These are phyloP conservation scores for Dioscorea zingiberensis DNA, from an alignment of 106 monocot species.

Conservation along the genomic window DNA sequence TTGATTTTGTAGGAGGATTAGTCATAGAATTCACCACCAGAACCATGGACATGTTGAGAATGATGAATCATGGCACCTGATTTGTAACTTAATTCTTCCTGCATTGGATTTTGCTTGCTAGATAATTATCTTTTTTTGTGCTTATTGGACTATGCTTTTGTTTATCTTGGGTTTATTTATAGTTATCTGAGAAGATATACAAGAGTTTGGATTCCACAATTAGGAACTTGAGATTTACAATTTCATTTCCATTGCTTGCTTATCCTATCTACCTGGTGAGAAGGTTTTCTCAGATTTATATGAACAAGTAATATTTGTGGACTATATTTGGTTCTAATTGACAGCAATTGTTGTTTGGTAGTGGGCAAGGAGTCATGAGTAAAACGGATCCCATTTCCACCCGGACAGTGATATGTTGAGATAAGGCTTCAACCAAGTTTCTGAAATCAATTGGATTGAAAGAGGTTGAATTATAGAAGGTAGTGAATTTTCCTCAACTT, in stretches of 20 bases:
- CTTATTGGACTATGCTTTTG: neutral
- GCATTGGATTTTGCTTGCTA: too few species aligned
- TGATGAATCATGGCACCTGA: conserved; percentile 98
- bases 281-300: neutral
- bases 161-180: conserved; percentile 5
- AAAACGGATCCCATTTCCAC: conserved; percentile 68
- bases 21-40: conserved; percentile 95
- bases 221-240: conserved; percentile 36
- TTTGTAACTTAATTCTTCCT: conserved; percentile 16
- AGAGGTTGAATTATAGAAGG: conserved; percentile 38
- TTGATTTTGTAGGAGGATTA: conserved; percentile 71
- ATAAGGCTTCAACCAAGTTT: conserved; percentile 71
- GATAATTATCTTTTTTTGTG: too few species aligned
- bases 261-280: conserved; percentile 58
- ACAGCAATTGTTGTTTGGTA: conserved; percentile 1
- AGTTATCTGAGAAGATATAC: conserved; percentile 62
- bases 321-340: neutral
- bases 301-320: neutral
- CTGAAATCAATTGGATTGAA: conserved; percentile 62
- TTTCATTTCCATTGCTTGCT: conserved; percentile 78
- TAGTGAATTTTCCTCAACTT: conserved; percentile 54
- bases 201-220: conserved; percentile 41
- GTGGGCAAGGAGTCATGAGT: conserved; percentile 63
- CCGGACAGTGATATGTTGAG: conserved; percentile 71
- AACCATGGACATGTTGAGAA: conserved; percentile 98